Conservation (phyloP, 345 rosid species). For the Hypericum androsaemum region DNA sequence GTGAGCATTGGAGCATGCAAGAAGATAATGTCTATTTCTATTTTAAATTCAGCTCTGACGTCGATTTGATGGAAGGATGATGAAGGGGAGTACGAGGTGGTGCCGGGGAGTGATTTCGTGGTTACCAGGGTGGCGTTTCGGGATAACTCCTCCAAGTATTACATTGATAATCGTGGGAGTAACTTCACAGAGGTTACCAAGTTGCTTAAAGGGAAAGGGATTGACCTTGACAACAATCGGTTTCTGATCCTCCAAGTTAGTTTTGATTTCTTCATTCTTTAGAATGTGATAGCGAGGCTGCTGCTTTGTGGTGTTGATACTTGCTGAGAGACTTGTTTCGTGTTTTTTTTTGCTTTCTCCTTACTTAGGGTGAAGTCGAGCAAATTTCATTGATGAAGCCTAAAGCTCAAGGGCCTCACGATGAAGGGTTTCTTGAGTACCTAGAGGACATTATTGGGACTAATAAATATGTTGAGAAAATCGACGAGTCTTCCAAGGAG, state of each 20-base stretch:
- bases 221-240: constrained; percentile 96
- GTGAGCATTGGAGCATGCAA: no score
- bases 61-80: no score
- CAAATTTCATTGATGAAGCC: constrained; percentile 99
- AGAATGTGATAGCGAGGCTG: not conserved
- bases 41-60: no score
- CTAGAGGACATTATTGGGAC: no score
- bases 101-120: constrained; percentile 83
- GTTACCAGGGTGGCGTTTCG: constrained; percentile 86
- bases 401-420: constrained; percentile 92
- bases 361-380: constrained; percentile 99
- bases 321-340: constrained; percentile 7
- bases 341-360: constrained; percentile 10
- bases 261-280: not conserved
- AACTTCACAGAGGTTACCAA: constrained; percentile 95
- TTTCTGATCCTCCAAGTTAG: constrained; percentile 93
- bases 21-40: no score
- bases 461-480: no score
- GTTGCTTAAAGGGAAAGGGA: constrained; percentile 84
- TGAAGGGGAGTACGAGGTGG: constrained; percentile 68
- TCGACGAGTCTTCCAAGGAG: constrained; percentile 72
- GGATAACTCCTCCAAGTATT: constrained; percentile 92
- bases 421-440: constrained; percentile 97
- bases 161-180: constrained; percentile 66
- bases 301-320: constrained; percentile 5